Evolutionary conservation across 768 basidiomycete species (phyloP).

Genomic region (Pleurotus citrinopileatus): DNA sequence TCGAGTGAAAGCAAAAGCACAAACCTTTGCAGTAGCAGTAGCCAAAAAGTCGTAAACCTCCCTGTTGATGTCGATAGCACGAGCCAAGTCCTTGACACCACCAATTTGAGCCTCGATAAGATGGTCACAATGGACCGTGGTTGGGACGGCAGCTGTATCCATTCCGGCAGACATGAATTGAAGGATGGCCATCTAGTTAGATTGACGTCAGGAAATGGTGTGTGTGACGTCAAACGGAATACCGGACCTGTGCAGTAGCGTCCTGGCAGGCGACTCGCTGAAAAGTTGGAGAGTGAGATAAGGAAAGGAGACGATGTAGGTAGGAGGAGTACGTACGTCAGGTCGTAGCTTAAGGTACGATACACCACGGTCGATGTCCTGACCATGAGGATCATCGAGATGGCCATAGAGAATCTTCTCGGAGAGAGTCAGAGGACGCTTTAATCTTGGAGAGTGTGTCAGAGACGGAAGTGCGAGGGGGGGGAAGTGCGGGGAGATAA

Average conservation of each 20-base stretch:
- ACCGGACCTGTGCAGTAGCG: conserved; percentile 77
- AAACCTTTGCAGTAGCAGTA: conserved; percentile 88
- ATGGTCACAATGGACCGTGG: conserved; percentile 99
- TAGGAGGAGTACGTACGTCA: conserved; percentile 62
- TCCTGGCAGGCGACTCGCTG: conserved; percentile 91
- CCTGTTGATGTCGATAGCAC: conserved; percentile 92
- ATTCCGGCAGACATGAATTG: conserved; percentile 99
- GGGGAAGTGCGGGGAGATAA: too few species aligned
- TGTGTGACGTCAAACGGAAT: conserved; percentile 17
- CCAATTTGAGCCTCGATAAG: conserved; percentile 97
- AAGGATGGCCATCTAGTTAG: conserved; percentile 88
- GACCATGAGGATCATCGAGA: conserved; percentile 89
- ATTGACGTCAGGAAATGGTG: conserved; percentile 23
- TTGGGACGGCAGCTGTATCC: conserved; percentile 95
- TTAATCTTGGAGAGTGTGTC: conserved; percentile 57
- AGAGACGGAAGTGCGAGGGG: too few species aligned
- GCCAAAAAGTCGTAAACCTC: conserved; percentile 99
- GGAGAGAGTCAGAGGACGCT: conserved; percentile 88
- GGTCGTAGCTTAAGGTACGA: conserved; percentile 98
- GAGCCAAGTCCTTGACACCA: conserved; percentile 89
- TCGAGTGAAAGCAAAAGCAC: conserved; percentile 13
- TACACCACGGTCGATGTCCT: conserved; percentile 87
- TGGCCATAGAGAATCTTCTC: conserved; percentile 99
- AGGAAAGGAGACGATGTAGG: conserved; percentile 9
- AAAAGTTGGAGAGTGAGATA: conserved; percentile 2